Percentiles rank a stretch among this genome's conserved stretches.
Conservation (phyloP, 148 eudicot species). For the Rhododendron molle region DNA sequence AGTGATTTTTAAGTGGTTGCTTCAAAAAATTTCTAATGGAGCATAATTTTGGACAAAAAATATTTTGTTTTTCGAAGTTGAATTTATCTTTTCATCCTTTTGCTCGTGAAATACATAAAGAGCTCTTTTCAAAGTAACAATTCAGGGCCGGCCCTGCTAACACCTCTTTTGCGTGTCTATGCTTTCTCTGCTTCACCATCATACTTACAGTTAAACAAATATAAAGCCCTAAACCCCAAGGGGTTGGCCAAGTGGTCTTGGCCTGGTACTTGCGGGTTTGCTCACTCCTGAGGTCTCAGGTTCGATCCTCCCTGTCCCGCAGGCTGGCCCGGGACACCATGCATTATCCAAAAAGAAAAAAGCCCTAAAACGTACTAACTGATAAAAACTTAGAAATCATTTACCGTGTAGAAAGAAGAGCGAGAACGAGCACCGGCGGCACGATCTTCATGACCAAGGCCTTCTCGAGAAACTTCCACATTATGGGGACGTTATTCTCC, state of each 20-base stretch:
- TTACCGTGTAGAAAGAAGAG: conserved; percentile 50
- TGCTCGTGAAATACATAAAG: not conserved
- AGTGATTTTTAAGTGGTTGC: not conserved
- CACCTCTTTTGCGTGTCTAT: not conserved
- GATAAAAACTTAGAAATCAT: not conserved
- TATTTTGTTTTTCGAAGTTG: not conserved
- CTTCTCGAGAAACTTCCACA: conserved; percentile 76
- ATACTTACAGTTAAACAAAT: not conserved
- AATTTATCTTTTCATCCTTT: not conserved
- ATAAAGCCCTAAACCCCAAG: not conserved
- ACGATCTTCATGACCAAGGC: conserved; percentile 42
- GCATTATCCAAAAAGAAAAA: too few relatives aligned
- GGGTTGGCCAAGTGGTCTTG: not conserved
- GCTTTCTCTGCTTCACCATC: not conserved
- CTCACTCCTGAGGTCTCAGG: too few relatives aligned
- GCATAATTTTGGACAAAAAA: not conserved
- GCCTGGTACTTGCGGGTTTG: not conserved
- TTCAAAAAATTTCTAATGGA: not conserved
- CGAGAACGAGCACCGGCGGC: conserved; percentile 52
- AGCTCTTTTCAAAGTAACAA: not conserved
- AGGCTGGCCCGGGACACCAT: too few relatives aligned
- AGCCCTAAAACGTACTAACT: not conserved
- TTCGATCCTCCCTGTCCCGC: too few relatives aligned
- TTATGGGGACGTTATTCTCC: conserved; percentile 45
- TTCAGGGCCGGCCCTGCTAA: not conserved